Base-by-base conservation (phyloP, 2,329 filamentous ascomycete genomes). In the Colletotrichum gigasporum region DNA sequence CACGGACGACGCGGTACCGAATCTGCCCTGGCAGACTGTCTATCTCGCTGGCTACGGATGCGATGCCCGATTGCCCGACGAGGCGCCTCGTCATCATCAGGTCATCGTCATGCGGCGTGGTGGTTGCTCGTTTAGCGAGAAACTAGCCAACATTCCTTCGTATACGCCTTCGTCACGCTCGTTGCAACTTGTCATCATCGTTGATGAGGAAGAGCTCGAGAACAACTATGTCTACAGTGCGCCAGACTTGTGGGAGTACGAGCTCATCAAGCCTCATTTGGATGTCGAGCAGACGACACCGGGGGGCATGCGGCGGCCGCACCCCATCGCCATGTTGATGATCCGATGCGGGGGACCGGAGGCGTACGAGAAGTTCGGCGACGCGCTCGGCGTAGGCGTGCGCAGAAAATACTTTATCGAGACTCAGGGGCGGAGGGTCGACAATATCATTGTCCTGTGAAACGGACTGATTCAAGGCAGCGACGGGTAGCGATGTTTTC, bases 271-370 rank as follows among this genome's bases (percentile, higher is more conserved):
- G 34, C 96, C 96, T 1, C 78, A 96, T 48, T 82, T 99, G 4
- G 92, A 97, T 53, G 85, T 90, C 68, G 79, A 82, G 52, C 95
- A 97, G 79, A 78, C 82, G 50, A 94, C 91, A 2, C 87, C 90
- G 0, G 85, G 83, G 3, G 93, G 94, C 0, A 80, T 94, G 53
- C 83, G 85, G 55, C 81, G 94, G 10, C 85, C 88, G 41, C 84
- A 94, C 71, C 90, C 90, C 2, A 90, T 98, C 35, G 87, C 92
- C 11, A 88, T 97, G 86, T 84, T 97, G 37, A 92, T 98, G 86
- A 86, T 97, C 18, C 88, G 88, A 0, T 93, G 92, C 0, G 90
- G 90, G 0, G 75, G 78, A 32, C 58, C 52, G 9, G 82, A 85
- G 60, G 87, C 87, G 10, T 91, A 93, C 70, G 83, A 85, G 26